A percentile compares a stretch with the other conserved stretches of the same genome.
Conservation (phyloP, 164 flowering plant genomes). For the Vitis riparia region DNA sequence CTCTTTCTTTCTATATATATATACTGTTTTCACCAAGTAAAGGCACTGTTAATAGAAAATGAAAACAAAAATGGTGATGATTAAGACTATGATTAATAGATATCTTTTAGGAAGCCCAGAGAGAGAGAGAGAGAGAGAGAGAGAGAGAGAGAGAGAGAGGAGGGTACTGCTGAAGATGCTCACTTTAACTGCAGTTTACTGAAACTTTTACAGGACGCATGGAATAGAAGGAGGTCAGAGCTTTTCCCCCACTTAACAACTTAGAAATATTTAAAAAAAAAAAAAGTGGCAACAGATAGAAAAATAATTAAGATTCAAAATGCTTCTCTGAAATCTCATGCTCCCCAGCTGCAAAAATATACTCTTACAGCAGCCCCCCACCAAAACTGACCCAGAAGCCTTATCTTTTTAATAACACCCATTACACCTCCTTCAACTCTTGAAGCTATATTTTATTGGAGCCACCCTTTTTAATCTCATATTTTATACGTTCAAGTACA, state of each 20-base stretch:
- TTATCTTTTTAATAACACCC: conserved; percentile 47
- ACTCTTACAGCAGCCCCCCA: conserved; percentile 36
- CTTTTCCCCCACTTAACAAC: conserved; percentile 30
- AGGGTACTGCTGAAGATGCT: background rate
- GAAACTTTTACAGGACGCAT: conserved; percentile 51
- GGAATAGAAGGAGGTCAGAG: conserved; percentile 49
- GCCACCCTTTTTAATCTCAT: background rate
- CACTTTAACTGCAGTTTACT: conserved; percentile 15
- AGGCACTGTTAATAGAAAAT: conserved; percentile 14
- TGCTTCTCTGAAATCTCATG: conserved; percentile 55
- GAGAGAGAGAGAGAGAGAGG: conserved; percentile 22
- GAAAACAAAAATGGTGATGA: conserved; percentile 27
- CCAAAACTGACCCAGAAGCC: conserved; percentile 51
- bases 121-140: conserved; percentile 7
- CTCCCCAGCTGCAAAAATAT: conserved; percentile 57
- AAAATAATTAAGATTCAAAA: conserved; percentile 17
- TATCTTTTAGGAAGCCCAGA: conserved; percentile 19
- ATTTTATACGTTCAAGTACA: conserved; percentile 11
- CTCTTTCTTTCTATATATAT: no score
- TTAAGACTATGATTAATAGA: conserved; percentile 54
- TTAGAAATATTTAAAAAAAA: background rate
- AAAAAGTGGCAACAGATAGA: conserved; percentile 3
- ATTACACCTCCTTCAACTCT: conserved; percentile 23
- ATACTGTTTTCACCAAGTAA: background rate
- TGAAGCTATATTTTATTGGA: conserved; percentile 16